phyloP scores from a whole-genome alignment of 2,329 filamentous ascomycete species.

The Mycosphaerella arachidis region DNA sequence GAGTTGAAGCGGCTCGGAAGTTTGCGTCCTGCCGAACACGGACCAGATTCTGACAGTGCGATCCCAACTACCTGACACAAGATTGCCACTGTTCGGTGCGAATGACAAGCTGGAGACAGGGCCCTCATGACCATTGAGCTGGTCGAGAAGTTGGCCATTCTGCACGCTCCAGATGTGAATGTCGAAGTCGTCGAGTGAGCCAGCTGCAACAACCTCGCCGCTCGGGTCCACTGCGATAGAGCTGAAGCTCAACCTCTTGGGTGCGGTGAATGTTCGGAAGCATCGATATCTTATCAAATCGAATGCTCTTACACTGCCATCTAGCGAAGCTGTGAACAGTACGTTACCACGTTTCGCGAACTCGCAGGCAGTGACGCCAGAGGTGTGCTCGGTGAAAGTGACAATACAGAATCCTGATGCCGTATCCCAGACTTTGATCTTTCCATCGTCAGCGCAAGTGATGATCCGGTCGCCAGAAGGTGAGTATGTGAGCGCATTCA shows the following conservation, averaged over 20 bases:
- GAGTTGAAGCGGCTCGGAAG: conserved; percentile 86
- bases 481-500: conserved; percentile 90
- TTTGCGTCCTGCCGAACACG: conserved; percentile 89
- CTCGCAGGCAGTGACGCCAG: conserved; percentile 87
- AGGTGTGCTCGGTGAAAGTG: conserved; percentile 95
- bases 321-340: conserved; percentile 88
- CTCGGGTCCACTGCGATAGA: conserved; percentile 95
- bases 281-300: conserved; percentile 94
- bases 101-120: conserved; percentile 87
- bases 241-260: conserved; percentile 84
- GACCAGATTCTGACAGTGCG: conserved; percentile 93
- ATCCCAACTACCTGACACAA: conserved; percentile 95
- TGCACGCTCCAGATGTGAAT: conserved; percentile 99
- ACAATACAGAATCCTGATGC: conserved; percentile 96
- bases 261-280: conserved; percentile 94
- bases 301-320: conserved; percentile 93
- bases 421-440: conserved; percentile 97
- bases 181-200: conserved; percentile 92
- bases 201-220: conserved; percentile 91
- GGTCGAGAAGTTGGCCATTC: conserved; percentile 89
- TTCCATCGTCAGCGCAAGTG: conserved; percentile 92
- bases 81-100: conserved; percentile 73
- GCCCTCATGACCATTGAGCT: conserved; percentile 86
- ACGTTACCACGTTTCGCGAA: conserved; percentile 95
- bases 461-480: conserved; percentile 90